Conservation (phyloP, 257 asterid genomes). For the Leonotis leonurus region DNA sequence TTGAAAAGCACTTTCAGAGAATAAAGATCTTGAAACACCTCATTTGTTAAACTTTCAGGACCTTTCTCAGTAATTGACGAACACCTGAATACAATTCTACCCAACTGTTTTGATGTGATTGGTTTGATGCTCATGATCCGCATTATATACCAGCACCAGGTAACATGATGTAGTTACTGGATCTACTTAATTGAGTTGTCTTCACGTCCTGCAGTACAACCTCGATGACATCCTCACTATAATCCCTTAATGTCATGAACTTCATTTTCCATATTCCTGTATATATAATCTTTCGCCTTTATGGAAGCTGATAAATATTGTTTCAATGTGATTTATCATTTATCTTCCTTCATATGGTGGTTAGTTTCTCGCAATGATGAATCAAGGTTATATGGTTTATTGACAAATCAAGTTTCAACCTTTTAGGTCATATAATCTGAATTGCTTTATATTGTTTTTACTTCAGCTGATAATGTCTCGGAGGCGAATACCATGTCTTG, state of each 20-base stretch:
- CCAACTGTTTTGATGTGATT: conserved; percentile 89
- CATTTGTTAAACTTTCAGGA: conserved; percentile 49
- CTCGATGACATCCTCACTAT: background rate
- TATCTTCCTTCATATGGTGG: conserved; percentile 7
- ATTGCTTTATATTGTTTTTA: conserved; percentile 5
- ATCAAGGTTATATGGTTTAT: background rate
- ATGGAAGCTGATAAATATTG: background rate
- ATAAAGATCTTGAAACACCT: conserved; percentile 17
- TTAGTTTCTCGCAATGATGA: background rate
- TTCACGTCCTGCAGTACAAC: conserved; percentile 5
- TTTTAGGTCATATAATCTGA: background rate
- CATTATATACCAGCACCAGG: conserved; percentile 97
- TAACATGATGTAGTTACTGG: conserved; percentile 26
- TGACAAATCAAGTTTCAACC: too few species aligned
- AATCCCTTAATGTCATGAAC: background rate
- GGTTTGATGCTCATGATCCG: conserved; percentile 99
- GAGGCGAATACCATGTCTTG: conserved; percentile 91
- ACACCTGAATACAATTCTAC: conserved; percentile 73
- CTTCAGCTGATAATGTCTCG: conserved; percentile 96
- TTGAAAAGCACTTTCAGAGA: background rate
- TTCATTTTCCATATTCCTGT: too few species aligned
- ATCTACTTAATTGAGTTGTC: conserved; percentile 3
- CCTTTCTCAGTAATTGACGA: conserved; percentile 89
- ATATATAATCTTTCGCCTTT: background rate
- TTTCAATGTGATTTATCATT: conserved; percentile 2